phyloP scores from a whole-genome alignment of 106 monocot genomes.

The Dioscorea zingiberensis region DNA sequence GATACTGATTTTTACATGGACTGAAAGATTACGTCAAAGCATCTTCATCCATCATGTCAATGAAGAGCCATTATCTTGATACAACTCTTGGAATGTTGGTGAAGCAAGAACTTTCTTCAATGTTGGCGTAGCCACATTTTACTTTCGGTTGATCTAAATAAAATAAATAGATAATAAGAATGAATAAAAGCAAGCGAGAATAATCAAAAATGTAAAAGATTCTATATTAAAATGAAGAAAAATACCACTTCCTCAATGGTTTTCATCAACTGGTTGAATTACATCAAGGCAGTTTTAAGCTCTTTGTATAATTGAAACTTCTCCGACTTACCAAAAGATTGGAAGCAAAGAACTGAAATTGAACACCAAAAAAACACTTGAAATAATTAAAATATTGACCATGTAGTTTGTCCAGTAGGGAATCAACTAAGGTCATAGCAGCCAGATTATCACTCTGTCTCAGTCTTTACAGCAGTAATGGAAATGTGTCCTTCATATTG shows the following conservation, averaged over 20 bases:
- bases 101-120: slow-evolving; percentile 58
- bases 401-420: neutral
- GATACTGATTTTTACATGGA: slow-evolving; percentile 63
- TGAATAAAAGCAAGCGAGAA: neutral
- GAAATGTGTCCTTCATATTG: slow-evolving; percentile 81
- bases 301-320: slow-evolving; percentile 60
- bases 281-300: slow-evolving; percentile 66
- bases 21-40: slow-evolving; percentile 39
- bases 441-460: slow-evolving; percentile 37
- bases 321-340: slow-evolving; percentile 44
- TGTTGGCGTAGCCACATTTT: slow-evolving; percentile 49
- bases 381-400: neutral
- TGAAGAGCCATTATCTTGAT: slow-evolving; percentile 36
- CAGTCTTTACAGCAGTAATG: slow-evolving; percentile 55
- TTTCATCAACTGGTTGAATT: slow-evolving; percentile 53
- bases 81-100: slow-evolving; percentile 54
- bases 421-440: neutral
- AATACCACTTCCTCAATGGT: slow-evolving; percentile 66
- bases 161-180: slow-evolving; percentile 4
- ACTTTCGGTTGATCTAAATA: slow-evolving; percentile 60
- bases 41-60: slow-evolving; percentile 98
- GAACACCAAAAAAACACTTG: neutral
- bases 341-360: slow-evolving; percentile 32
- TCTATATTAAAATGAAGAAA: neutral
- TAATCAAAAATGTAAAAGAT: neutral